Percentiles rank a stretch among this genome's conserved stretches.
Evolutionary conservation across 202 grass and related monocot species (phyloP).

Genomic region (Panicum virgatum): DNA sequence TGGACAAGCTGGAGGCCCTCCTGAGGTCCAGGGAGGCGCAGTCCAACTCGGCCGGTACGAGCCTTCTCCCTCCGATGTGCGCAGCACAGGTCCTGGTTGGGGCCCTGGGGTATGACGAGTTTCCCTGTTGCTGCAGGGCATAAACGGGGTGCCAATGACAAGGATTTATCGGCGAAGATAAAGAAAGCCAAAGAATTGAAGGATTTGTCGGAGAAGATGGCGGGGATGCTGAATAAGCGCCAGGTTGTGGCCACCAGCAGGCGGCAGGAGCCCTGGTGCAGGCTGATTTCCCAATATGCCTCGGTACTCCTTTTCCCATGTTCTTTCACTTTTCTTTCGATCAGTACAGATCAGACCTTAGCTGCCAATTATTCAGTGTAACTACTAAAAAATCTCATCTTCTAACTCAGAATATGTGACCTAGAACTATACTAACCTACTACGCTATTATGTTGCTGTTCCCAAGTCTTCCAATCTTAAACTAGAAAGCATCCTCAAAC

Average conservation of each 20-base stretch:
- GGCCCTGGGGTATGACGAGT: background rate
- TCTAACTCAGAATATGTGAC: background rate
- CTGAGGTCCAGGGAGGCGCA: conserved; percentile 39
- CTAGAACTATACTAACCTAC: background rate
- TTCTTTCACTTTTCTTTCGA: background rate
- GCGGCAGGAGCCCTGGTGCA: conserved; percentile 69
- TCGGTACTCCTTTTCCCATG: conserved; percentile 50
- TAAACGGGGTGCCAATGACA: conserved; percentile 31
- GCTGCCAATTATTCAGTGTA: background rate
- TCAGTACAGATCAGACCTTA: conserved; percentile 7
- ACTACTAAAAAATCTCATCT: conserved; percentile 22
- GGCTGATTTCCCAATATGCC: conserved; percentile 77
- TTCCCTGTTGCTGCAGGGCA: conserved; percentile 25
- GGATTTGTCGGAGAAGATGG: conserved; percentile 50
- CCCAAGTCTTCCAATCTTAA: background rate
- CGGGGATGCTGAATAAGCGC: conserved; percentile 32
- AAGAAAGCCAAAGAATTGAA: conserved; percentile 57
- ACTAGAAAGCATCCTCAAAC: background rate
- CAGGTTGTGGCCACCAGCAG: conserved; percentile 3
- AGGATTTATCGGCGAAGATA: conserved; percentile 39
- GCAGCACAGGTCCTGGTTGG: background rate
- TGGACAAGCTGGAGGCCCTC: conserved; percentile 46
- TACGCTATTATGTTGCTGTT: background rate
- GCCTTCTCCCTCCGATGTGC: background rate
- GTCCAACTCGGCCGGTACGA: conserved; percentile 40